A percentile compares a stretch with the other conserved stretches of the same genome.
Evolutionary conservation across 23 red algal genomes (phyloP).

Genomic region (Gracilariopsis chorda): DNA sequence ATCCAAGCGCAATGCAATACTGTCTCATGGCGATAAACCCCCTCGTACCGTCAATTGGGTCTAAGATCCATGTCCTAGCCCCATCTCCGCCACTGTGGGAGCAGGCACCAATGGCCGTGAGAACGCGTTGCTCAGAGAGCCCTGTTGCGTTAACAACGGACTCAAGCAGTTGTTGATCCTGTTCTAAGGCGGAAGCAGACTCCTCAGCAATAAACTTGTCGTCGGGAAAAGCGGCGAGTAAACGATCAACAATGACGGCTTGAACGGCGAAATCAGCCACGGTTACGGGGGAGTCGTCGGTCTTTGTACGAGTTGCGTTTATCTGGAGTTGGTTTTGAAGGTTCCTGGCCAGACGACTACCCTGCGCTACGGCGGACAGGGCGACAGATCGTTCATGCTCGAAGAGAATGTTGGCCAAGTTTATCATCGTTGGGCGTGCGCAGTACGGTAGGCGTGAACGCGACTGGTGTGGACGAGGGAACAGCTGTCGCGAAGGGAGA

Average conservation of each 20-base stretch:
- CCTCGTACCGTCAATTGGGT: conserved; percentile 97
- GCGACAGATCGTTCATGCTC: conserved; percentile 35
- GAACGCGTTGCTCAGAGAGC: conserved; percentile 30
- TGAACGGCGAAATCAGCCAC: conserved; percentile 98
- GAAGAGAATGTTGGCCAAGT: not conserved
- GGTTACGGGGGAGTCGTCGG: conserved; percentile 89
- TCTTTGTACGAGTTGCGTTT: conserved; percentile 53
- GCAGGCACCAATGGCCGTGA: conserved; percentile 59
- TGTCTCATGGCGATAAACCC: conserved; percentile 92
- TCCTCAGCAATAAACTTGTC: conserved; percentile 97
- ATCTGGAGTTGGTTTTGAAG: conserved; percentile 1
- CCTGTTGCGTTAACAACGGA: conserved; percentile 44
- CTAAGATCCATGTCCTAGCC: conserved; percentile 87
- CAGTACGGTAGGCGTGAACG: not conserved
- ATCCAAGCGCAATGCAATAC: conserved; percentile 92
- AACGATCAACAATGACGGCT: conserved; percentile 69
- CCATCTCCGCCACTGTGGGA: conserved; percentile 36
- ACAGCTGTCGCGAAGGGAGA: not conserved
- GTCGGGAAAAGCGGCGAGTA: conserved; percentile 70
- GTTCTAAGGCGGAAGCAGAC: conserved; percentile 37
- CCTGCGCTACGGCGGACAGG: conserved; percentile 13
- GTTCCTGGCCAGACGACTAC: conserved; percentile 23
- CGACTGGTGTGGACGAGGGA: not conserved
- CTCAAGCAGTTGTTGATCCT: conserved; percentile 33
- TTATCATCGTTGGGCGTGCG: not conserved